These are phyloP conservation scores for Elasticomyces elasticus DNA, from an alignment of 495 filamentous ascomycete genomes.

Conservation along the genomic window DNA sequence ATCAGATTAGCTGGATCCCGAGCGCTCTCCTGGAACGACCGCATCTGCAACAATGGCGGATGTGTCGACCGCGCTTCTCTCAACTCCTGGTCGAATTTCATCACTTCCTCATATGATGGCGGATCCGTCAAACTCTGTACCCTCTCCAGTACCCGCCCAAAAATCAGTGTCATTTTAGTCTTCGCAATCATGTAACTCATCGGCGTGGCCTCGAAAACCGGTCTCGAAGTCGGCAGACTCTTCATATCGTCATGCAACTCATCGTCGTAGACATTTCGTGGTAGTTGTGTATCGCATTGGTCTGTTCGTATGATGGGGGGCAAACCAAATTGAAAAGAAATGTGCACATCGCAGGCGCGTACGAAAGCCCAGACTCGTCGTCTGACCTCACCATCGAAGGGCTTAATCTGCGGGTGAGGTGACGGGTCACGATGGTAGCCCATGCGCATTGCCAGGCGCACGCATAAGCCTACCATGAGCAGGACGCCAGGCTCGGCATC, in stretches of 20 bases:
- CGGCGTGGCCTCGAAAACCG: conserved; percentile 68
- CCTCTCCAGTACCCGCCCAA: conserved; percentile 51
- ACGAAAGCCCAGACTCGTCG: conserved; percentile 82
- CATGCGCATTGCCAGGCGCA: conserved; percentile 83
- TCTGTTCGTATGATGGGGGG: conserved; percentile 77
- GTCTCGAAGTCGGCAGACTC: conserved; percentile 63
- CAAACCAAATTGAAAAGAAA: conserved; percentile 83
- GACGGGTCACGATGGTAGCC: conserved; percentile 89
- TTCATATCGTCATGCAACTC: conserved; percentile 76
- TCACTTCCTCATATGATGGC: conserved; percentile 65
- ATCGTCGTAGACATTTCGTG: conserved; percentile 86
- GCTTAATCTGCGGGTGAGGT: conserved; percentile 69
- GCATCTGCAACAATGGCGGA: conserved; percentile 60
- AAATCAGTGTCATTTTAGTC: conserved; percentile 50
- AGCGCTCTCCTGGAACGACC: conserved; percentile 59
- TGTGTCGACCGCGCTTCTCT: conserved; percentile 56
- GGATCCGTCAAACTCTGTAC: conserved; percentile 39
- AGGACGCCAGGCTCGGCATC: conserved; percentile 76
- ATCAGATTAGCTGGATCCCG: conserved; percentile 67
- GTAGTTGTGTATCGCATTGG: conserved; percentile 78
- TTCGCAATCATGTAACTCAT: conserved; percentile 84
- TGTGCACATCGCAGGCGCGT: conserved; percentile 67
- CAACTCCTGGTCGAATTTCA: conserved; percentile 63
- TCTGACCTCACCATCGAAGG: conserved; percentile 87
- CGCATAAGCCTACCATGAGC: conserved; percentile 69